Conservation (phyloP, 2,329 filamentous ascomycete species). For the Cyphellophora attinorum region DNA sequence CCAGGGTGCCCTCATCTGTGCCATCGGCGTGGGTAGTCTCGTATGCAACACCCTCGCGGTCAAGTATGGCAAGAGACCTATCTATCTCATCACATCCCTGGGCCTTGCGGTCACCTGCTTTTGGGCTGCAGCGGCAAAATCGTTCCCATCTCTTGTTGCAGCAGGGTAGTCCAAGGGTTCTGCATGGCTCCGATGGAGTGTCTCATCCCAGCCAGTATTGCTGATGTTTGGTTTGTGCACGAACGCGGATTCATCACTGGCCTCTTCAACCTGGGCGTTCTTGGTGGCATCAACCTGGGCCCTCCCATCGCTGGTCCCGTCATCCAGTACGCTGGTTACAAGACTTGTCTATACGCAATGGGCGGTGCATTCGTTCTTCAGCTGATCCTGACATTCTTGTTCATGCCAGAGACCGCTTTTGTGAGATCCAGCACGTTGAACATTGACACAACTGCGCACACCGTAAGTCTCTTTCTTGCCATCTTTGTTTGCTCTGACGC, state of each 20-base stretch:
- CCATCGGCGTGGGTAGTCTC: slow-evolving; percentile 26
- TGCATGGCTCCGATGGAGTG: slow-evolving; percentile 31
- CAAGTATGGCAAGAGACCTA: slow-evolving; percentile 13
- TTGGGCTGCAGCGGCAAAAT: slow-evolving; percentile 7
- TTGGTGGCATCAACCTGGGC: slow-evolving; percentile 33
- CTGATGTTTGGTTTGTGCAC: slow-evolving; percentile 34
- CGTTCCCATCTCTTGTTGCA: slow-evolving; percentile 8
- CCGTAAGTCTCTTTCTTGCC: no score
- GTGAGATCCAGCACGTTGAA: slow-evolving; percentile 23
- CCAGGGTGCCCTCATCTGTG: slow-evolving; percentile 26
- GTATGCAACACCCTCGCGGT: slow-evolving; percentile 18
- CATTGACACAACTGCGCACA: no score
- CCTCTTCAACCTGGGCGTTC: slow-evolving; percentile 32
- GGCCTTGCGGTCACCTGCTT: slow-evolving; percentile 7
- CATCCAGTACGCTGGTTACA: slow-evolving; percentile 28
- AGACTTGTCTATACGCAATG: slow-evolving; percentile 28
- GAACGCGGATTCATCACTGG: slow-evolving; percentile 31
- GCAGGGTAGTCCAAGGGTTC: slow-evolving; percentile 11
- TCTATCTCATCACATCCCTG: slow-evolving; percentile 10
- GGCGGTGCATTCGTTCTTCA: slow-evolving; percentile 29
- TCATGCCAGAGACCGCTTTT: slow-evolving; percentile 34
- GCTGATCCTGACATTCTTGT: slow-evolving; percentile 29
- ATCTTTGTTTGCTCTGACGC: no score
- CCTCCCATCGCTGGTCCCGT: slow-evolving; percentile 30
- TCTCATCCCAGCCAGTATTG: slow-evolving; percentile 30